Percentiles rank a stretch among this genome's conserved stretches.
phyloP scores from a whole-genome alignment of 192 early-diverging fungal genomes.

The Thoreauomyces humboldtii region DNA sequence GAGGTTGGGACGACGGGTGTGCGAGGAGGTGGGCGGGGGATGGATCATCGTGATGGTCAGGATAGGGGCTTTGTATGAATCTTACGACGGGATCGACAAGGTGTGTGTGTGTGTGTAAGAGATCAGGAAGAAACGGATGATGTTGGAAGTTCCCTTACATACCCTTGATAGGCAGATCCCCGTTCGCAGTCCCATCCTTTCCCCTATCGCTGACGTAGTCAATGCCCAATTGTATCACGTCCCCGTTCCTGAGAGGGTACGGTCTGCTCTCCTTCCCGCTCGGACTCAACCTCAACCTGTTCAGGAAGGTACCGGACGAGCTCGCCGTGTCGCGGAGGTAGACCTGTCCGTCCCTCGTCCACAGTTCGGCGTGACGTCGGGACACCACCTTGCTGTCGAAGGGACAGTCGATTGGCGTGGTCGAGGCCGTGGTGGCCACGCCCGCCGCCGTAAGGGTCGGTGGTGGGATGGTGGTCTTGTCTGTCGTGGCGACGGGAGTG shows the following conservation, averaged over 20 bases:
- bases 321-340: slow-evolving; percentile 85
- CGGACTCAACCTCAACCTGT: slow-evolving; percentile 77
- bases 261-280: slow-evolving; percentile 70
- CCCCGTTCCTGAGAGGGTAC: slow-evolving; percentile 69
- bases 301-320: slow-evolving; percentile 85
- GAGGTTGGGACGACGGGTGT: neutral
- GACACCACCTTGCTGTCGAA: slow-evolving; percentile 76
- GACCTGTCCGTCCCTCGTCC: slow-evolving; percentile 46
- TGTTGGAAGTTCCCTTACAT: neutral
- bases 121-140: neutral
- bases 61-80: slow-evolving; percentile 13
- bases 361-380: slow-evolving; percentile 83
- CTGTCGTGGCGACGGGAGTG: neutral
- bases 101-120: neutral
- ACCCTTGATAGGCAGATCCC: neutral
- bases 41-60: neutral
- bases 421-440: too few species aligned
- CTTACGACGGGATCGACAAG: neutral
- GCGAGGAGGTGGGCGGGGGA: neutral
- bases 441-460: slow-evolving; percentile 1
- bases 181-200: slow-evolving; percentile 49
- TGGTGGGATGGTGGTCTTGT: too few species aligned
- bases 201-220: slow-evolving; percentile 81
- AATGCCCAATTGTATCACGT: slow-evolving; percentile 88
- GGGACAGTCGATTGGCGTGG: too few species aligned